A percentile compares a stretch with the other conserved stretches of the same genome.
These are phyloP conservation scores for Blastobotrys aristatus DNA, from an alignment of 1,139 yeast species.

Conservation along the genomic window DNA sequence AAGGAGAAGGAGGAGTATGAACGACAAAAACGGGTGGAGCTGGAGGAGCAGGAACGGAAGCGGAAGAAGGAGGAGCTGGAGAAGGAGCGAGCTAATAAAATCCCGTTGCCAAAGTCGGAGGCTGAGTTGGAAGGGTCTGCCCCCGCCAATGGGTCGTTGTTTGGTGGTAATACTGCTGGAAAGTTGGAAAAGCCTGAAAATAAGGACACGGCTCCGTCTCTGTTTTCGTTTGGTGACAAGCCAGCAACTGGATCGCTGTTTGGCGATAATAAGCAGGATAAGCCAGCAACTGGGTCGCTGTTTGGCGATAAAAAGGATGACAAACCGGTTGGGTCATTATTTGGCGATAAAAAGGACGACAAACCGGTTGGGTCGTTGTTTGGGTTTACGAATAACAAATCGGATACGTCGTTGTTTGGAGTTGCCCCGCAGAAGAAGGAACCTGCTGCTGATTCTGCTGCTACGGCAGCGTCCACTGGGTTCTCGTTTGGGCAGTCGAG, in stretches of 20 bases:
- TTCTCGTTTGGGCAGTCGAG: constrained; percentile 31
- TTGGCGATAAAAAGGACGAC: constrained; percentile 1
- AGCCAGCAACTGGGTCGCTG: neutral
- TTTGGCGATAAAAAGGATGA: neutral
- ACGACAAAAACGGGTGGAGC: constrained; percentile 2
- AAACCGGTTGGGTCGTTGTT: constrained; percentile 1
- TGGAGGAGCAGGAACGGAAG: constrained; percentile 10
- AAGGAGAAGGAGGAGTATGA: constrained; percentile 6
- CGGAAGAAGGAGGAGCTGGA: constrained; percentile 1
- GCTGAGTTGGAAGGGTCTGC: neutral
- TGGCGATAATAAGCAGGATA: neutral
- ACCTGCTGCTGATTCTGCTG: neutral
- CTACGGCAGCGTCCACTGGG: constrained; percentile 9
- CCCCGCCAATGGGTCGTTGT: neutral
- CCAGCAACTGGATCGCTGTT: neutral
- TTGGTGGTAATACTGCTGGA: neutral
- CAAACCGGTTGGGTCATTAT: neutral
- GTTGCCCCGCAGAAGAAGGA: too few relatives aligned
- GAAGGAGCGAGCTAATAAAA: constrained; percentile 1
- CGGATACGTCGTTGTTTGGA: neutral
- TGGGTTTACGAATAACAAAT: constrained; percentile 17
- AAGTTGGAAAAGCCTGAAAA: constrained; percentile 5
- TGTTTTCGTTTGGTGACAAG: constrained; percentile 8
- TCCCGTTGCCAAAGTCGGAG: constrained; percentile 10
- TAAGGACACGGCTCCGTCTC: too few relatives aligned